phyloP scores from a whole-genome alignment of 1,284 basidiomycete genomes.

The Phylloboletellus chloephorus region DNA sequence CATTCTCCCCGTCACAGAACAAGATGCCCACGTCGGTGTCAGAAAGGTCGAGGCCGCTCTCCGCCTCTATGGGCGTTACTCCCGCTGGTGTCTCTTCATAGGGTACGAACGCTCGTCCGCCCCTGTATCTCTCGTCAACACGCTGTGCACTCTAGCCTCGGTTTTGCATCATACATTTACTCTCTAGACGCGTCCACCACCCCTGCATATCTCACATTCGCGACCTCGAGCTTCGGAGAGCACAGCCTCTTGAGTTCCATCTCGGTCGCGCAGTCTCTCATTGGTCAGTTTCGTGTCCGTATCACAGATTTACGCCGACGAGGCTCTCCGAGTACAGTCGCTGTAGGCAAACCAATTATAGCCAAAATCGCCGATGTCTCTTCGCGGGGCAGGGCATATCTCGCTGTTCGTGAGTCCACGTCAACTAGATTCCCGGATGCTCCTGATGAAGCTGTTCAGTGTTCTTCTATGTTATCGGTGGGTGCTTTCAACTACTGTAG shows the following conservation, averaged over 20 bases:
- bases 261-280: slow-evolving; percentile 51
- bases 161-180: slow-evolving; percentile 70
- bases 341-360: slow-evolving; percentile 73
- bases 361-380: slow-evolving; percentile 74
- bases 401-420: slow-evolving; percentile 51
- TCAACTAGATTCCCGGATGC: background rate
- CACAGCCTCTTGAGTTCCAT: slow-evolving; percentile 67
- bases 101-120: slow-evolving; percentile 37
- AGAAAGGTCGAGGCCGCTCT: slow-evolving; percentile 48
- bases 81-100: slow-evolving; percentile 59
- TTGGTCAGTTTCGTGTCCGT: slow-evolving; percentile 36
- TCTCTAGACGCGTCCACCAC: slow-evolving; percentile 69
- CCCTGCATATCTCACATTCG: slow-evolving; percentile 59
- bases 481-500: background rate
- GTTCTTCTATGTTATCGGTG: slow-evolving; percentile 52
- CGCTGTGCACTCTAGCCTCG: slow-evolving; percentile 40
- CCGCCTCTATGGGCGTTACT: slow-evolving; percentile 47
- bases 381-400: slow-evolving; percentile 55
- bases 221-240: slow-evolving; percentile 53
- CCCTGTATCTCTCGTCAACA: background rate
- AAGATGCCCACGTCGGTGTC: slow-evolving; percentile 44
- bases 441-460: slow-evolving; percentile 32
- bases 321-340: slow-evolving; percentile 32
- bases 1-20: slow-evolving; percentile 8
- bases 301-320: background rate